Conservation (phyloP, 2,329 filamentous ascomycete species). For the Chaetomium sp. region DNA sequence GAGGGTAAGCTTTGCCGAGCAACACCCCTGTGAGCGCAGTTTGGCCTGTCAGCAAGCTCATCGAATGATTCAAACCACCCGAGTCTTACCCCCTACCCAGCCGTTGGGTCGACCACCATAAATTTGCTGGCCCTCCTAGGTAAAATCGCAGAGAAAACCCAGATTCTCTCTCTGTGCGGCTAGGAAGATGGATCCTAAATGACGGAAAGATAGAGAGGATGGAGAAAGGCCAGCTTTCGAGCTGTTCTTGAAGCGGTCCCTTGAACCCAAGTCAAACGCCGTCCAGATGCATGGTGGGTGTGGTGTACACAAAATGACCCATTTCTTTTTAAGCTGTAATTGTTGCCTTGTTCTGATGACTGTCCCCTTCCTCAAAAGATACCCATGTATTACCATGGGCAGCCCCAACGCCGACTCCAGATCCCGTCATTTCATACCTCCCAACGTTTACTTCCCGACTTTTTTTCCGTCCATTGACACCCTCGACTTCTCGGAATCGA, state of each 20-base stretch:
- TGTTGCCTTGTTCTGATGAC: slow-evolving; percentile 10
- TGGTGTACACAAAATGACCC: neutral
- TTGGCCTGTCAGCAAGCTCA: neutral
- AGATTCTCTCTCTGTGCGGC: neutral
- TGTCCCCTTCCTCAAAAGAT: neutral
- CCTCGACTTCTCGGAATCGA: too few species aligned
- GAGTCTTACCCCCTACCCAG: neutral
- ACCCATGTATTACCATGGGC: neutral
- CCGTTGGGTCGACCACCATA: neutral
- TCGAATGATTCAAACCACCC: neutral
- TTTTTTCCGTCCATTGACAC: neutral
- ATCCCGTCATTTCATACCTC: neutral
- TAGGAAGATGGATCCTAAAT: neutral
- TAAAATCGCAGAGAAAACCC: neutral
- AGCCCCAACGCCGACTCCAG: neutral
- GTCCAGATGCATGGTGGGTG: neutral
- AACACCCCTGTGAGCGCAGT: neutral
- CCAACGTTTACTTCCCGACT: neutral
- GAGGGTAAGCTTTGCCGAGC: neutral
- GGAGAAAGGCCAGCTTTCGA: neutral
- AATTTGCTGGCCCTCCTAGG: neutral
- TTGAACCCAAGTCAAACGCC: neutral
- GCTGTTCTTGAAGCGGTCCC: neutral
- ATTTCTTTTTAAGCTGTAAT: neutral
- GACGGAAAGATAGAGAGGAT: neutral